Conservation (phyloP, 768 basidiomycete genomes). For the Amanita polypyramis region DNA sequence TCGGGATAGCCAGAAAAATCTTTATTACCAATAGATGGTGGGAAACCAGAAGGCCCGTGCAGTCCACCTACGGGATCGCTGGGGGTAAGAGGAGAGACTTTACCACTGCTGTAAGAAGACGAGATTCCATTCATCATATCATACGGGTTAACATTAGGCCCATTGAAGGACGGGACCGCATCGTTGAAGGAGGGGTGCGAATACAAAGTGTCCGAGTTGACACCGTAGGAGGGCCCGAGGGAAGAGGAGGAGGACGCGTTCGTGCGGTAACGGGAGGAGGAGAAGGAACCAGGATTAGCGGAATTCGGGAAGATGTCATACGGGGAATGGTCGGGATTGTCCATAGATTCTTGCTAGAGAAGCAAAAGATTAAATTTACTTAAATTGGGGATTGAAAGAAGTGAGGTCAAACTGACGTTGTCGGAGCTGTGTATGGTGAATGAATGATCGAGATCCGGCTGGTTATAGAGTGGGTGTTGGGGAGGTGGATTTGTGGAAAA, state of each 20-base stretch:
- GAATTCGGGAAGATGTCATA: slow-evolving; percentile 59
- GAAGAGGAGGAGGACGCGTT: slow-evolving; percentile 67
- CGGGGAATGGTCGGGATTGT: slow-evolving; percentile 39
- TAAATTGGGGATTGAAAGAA: slow-evolving; percentile 18
- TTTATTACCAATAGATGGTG: slow-evolving; percentile 36
- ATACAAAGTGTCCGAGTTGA: slow-evolving; percentile 49
- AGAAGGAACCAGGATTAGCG: slow-evolving; percentile 28
- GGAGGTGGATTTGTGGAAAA: slow-evolving; percentile 31
- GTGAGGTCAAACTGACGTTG: slow-evolving; percentile 26
- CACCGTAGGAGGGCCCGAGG: slow-evolving; percentile 43
- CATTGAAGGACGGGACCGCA: slow-evolving; percentile 45
- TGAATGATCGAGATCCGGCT: slow-evolving; percentile 47
- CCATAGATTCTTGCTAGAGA: slow-evolving; percentile 45
- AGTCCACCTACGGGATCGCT: slow-evolving; percentile 50
- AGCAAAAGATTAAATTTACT: too few relatives aligned
- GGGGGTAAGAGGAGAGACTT: slow-evolving; percentile 68
- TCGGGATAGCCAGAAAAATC: slow-evolving; percentile 55
- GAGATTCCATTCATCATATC: slow-evolving; percentile 55
- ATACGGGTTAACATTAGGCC: slow-evolving; percentile 44
- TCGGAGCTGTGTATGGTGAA: slow-evolving; percentile 36
- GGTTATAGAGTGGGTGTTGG: slow-evolving; percentile 40
- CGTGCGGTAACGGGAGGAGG: slow-evolving; percentile 54
- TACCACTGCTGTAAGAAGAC: slow-evolving; percentile 61
- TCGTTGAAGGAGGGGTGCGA: slow-evolving; percentile 50
- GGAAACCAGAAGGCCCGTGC: slow-evolving; percentile 44